Conservation (phyloP, 2,329 filamentous ascomycete species). For the Helminthosporium solani region DNA sequence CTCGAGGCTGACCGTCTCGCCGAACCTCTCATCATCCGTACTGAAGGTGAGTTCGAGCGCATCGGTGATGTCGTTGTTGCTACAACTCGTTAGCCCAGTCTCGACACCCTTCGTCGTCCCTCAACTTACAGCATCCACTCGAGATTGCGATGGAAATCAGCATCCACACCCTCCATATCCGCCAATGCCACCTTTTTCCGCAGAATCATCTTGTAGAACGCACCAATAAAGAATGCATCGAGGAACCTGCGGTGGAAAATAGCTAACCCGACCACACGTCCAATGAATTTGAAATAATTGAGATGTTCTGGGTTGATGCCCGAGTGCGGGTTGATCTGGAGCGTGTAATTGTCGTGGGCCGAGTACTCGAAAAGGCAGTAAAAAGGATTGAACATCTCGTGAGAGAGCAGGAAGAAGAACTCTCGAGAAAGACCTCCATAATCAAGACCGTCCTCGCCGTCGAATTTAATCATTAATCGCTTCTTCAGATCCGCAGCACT, state of each 20-base stretch:
- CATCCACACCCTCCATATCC: conserved; percentile 99
- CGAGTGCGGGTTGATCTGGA: conserved; percentile 99
- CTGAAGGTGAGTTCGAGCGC: conserved; percentile 95
- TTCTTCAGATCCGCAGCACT: conserved; percentile 97
- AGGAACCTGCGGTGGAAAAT: conserved; percentile 98
- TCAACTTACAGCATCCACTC: conserved; percentile 80
- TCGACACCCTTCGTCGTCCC: background rate
- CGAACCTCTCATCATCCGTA: conserved; percentile 95
- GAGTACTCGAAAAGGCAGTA: conserved; percentile 99
- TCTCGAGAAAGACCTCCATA: conserved; percentile 95
- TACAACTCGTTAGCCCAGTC: conserved; percentile 25
- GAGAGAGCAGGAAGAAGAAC: conserved; percentile 98
- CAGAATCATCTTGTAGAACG: conserved; percentile 98
- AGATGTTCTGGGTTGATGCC: conserved; percentile 99
- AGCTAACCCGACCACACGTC: conserved; percentile 90
- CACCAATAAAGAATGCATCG: conserved; percentile 98
- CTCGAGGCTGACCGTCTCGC: conserved; percentile 90
- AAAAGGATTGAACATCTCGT: conserved; percentile 99
- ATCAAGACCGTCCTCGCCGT: conserved; percentile 95
- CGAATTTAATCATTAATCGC: conserved; percentile 98
- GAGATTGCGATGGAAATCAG: conserved; percentile 93
- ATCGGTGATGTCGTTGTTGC: conserved; percentile 92
- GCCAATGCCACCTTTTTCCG: conserved; percentile 87
- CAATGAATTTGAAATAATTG: conserved; percentile 99
- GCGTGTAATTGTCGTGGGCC: conserved; percentile 98